phyloP scores from a whole-genome alignment of 2,329 filamentous ascomycete species.

The Ciborinia camelliae region DNA sequence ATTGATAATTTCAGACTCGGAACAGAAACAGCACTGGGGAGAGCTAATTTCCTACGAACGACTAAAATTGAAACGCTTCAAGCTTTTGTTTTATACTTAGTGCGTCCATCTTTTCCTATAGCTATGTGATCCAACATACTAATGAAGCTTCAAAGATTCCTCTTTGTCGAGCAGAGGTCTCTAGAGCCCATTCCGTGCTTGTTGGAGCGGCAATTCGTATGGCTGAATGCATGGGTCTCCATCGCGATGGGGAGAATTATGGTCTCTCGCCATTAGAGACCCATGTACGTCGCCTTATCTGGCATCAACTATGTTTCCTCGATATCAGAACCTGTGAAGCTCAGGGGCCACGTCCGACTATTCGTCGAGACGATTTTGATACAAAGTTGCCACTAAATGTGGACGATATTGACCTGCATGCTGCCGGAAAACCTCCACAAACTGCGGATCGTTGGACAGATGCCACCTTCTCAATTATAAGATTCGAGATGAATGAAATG shows the following conservation, averaged over 20 bases:
- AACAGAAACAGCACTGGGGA: constrained; percentile 63
- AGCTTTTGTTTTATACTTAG: constrained; percentile 73
- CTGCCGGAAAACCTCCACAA: constrained; percentile 43
- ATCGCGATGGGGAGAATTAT: constrained; percentile 63
- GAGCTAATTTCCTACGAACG: constrained; percentile 68
- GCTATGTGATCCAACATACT: neutral
- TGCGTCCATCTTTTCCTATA: constrained; percentile 40
- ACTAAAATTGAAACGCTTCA: constrained; percentile 73
- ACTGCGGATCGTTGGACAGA: constrained; percentile 57
- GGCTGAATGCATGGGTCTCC: constrained; percentile 74
- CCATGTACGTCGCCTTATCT: constrained; percentile 67
- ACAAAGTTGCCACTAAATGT: constrained; percentile 70
- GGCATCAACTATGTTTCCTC: constrained; percentile 75
- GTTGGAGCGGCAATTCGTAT: constrained; percentile 69
- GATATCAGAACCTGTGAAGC: constrained; percentile 73
- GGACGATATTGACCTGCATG: constrained; percentile 60
- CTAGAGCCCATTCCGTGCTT: constrained; percentile 68
- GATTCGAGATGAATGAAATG: constrained; percentile 72
- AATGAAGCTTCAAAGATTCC: constrained; percentile 52
- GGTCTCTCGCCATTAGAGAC: constrained; percentile 64
- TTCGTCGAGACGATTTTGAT: constrained; percentile 72
- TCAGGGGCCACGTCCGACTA: constrained; percentile 67
- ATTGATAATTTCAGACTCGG: constrained; percentile 62
- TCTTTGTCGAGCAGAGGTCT: constrained; percentile 68
- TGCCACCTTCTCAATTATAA: constrained; percentile 63